Evolutionary conservation across 1,284 basidiomycete genomes (phyloP), one percentile per base, ranked within the genome.

Genomic region (Irpex lacteus): DNA sequence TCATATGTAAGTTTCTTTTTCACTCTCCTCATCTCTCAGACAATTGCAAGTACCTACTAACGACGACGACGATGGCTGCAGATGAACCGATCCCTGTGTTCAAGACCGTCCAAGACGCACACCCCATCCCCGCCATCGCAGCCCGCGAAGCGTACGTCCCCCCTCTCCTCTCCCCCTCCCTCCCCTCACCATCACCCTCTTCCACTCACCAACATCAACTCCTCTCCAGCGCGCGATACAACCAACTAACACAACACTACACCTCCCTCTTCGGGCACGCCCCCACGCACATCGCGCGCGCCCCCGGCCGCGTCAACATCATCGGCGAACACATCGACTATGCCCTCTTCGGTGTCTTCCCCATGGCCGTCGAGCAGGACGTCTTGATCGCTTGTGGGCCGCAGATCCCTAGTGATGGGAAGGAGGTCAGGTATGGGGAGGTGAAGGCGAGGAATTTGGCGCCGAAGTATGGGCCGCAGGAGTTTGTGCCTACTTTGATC

Each of bases 321-420:
- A 70, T 81, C 85, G 91, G 92, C 54, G 94, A 95, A 76, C 94
- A 96, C 74, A 92, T 96, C 73, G 94, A 96, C 77, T 96, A 96
- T 72, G 84, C 85, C 1, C 78, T 91, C 37, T 92, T 92, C 69
- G 88, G 89, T 2, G 93, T 94, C 11, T 82, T 96, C 37, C 94
- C 94, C 6, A 85, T 90, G 11, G 94, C 94, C 0, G 85, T 96
- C 59, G 94, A 95, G 69, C 86, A 87, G 63, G 94, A 95, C 75
- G 90, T 96, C 67, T 79, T 96, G 52, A 90, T 96, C 68, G 94
- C 94, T 0, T 89, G 90, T 71, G 86, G 82, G n/a, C 70, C 32
- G 4, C 69, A 32, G 65, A 67, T 58, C 60, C 65, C 50, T 49
- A 65, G 18, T 38, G 59, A 21, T 40, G 36, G 26, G 3, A 26